Evolutionary conservation across 163 green algal genomes (phyloP), one percentile per base, ranked within the genome.

Genomic region (Chloromonas sp.): DNA sequence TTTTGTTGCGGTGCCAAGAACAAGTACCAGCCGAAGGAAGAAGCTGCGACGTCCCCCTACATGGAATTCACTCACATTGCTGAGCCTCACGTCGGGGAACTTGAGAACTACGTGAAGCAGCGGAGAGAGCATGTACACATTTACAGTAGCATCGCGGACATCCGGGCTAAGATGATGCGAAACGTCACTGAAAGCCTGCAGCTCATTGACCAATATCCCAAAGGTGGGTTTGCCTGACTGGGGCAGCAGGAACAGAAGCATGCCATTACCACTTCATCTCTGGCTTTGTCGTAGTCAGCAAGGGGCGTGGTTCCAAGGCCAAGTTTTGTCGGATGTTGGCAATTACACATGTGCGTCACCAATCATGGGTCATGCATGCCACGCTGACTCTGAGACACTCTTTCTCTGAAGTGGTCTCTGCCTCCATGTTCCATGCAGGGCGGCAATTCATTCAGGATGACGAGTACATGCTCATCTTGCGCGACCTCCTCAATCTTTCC

Each of bases 401-500:
- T 36, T 36, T 36, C 36, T 36, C 36, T 36, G 36, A 36, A 36
- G 36, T 36, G 36, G 36, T 36, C 36, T 36, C 36, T 36, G 36
- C 36, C 36, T 36, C 36, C 36, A 36, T 36, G 36, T 36, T 36
- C 36, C 36, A 36, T 11, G 71, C 71, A 79, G 71, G 71, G 71
- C 71, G 71, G 71, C 81, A 85, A 60, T 83, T 85, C n/a, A 14
- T 85, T 36, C 71, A 85, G n/a, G 90, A 93, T 60, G 90, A 93
- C 0, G 90, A 93, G 14, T 93, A 93, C 86, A 78, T 93, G 82
- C 60, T 77, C 77, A 90, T 93, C 58, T 81, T 92, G 66, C 80
- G 84, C n/a, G 91, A 94, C 84, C 84, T 94, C 84, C 87, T 94
- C 70, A 94, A 94, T 81, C 88, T 94, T 1, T 88, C 81, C 1